Evolutionary conservation across 2,329 filamentous ascomycete genomes (phyloP), one percentile per base, ranked within the genome.

Genomic region (Hypoxylon sp.): DNA sequence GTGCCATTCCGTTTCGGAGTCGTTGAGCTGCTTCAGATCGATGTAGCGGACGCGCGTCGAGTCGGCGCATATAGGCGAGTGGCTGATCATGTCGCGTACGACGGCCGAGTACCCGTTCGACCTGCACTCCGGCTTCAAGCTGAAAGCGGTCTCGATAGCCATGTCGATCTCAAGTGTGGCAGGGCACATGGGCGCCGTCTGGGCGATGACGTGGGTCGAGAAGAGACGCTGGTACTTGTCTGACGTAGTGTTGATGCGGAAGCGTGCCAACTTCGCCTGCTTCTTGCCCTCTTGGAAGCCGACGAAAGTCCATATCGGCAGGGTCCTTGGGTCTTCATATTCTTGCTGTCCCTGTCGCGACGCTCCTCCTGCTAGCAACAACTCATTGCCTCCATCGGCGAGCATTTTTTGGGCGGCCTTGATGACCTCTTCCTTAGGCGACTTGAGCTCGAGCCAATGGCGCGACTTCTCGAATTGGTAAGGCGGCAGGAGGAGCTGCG

Each of bases 391-490:
- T 13, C 40, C 20, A 37, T 38, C 24, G 21, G 27, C 26, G n/a
- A 48, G 17, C 29, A 57, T 48, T 18, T 46, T 48, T 37, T 57
- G 37, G n/a, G 54, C 49, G 2, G 31, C 45, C 23, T 53, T 38
- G n/a, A 31, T 43, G 18, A 17, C 35, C 13, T 21, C 6, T 24
- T 58, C 49, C 3, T 15, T 10, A 23, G 48, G 65, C 26, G 40
- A 20, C 46, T 68, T 74, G 3, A 74, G 46, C 2, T 75, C 69
- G 10, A 79, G 42, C 77, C 77, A 79, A 46, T 79, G 77, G 0
- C 65, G 48, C 0, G 65, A 43, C 40, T 74, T 72, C 11, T 78
- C 76, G 55, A 80, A 79, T 38, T 79, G 77, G 51, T 79, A 79
- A 0, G 77, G 74, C 0, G 77, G 78, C 0, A 80, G 65, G 0